Percentiles rank a stretch among this genome's conserved stretches.
These are phyloP conservation scores for Lasiodiplodia gonubiensis DNA, from an alignment of 2,329 filamentous ascomycete genomes.

Conservation along the genomic window DNA sequence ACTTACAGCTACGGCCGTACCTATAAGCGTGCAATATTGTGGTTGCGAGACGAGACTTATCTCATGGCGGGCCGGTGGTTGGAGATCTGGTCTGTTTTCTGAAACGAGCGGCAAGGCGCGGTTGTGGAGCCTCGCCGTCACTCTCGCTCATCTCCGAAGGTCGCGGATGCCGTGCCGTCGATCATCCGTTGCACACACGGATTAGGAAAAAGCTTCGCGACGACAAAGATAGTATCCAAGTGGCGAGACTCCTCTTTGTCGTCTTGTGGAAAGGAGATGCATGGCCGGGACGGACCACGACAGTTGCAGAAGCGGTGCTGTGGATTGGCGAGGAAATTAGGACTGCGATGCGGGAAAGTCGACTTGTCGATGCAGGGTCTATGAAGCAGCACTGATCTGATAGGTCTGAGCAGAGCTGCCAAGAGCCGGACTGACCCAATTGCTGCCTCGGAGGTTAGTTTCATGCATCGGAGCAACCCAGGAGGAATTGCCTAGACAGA, in stretches of 20 bases:
- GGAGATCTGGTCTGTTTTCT: not conserved
- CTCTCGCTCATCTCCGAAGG: not conserved
- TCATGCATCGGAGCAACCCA: conserved; percentile 8
- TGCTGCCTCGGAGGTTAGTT: not conserved
- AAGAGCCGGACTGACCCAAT: not conserved
- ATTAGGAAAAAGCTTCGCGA: conserved; percentile 20
- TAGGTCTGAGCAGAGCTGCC: not conserved
- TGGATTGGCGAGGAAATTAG: not conserved
- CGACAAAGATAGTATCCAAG: not conserved
- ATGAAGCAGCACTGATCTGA: not conserved
- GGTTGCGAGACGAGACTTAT: not conserved
- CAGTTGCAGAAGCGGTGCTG: not conserved
- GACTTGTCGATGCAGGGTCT: not conserved
- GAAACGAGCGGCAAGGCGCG: not conserved
- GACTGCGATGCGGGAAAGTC: not conserved
- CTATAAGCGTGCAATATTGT: not conserved
- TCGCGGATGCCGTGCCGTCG: not conserved
- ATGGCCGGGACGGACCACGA: not conserved
- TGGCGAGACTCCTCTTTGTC: not conserved
- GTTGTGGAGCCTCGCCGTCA: not conserved
- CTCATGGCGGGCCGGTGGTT: not conserved
- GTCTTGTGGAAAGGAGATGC: not conserved
- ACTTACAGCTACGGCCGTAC: conserved; percentile 10
- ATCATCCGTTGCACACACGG: not conserved
- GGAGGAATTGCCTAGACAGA: not conserved